phyloP scores from a whole-genome alignment of 768 basidiomycete species.

The Coprinopsis strossmayeri region DNA sequence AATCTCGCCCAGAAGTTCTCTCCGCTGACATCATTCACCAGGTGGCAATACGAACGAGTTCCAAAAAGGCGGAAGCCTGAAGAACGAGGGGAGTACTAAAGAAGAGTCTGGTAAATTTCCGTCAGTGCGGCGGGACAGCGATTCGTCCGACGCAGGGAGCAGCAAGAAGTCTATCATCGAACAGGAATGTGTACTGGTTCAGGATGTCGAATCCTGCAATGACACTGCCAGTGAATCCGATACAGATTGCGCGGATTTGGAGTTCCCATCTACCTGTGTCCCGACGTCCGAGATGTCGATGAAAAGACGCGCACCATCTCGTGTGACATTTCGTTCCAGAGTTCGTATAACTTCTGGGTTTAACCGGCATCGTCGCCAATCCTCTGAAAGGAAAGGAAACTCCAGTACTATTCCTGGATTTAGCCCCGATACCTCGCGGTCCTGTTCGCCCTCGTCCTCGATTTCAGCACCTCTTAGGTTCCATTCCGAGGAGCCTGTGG shows the following conservation, averaged over 20 bases:
- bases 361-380: slow-evolving; percentile 34
- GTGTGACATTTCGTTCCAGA: slow-evolving; percentile 65
- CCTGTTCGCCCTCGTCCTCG: slow-evolving; percentile 69
- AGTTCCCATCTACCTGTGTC: too few relatives aligned
- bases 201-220: background rate
- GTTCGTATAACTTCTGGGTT: slow-evolving; percentile 75
- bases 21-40: background rate
- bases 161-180: too few relatives aligned
- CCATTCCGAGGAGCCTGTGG: slow-evolving; percentile 37
- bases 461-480: slow-evolving; percentile 76
- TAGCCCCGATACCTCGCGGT: slow-evolving; percentile 35
- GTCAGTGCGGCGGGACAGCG: too few relatives aligned
- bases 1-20: background rate
- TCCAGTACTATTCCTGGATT: slow-evolving; percentile 14
- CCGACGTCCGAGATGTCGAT: too few relatives aligned
- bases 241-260: background rate
- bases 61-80: background rate
- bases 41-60: background rate
- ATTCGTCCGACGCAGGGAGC: background rate
- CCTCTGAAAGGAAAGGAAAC: slow-evolving; percentile 5
- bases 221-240: background rate
- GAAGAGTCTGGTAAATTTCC: background rate
- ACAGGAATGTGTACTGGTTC: too few relatives aligned
- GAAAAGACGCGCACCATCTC: slow-evolving; percentile 10
- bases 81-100: background rate